Percentiles rank a stretch among this genome's conserved stretches.
Conservation (phyloP, 129 eudicot species). For the Pittosporum tobira region DNA sequence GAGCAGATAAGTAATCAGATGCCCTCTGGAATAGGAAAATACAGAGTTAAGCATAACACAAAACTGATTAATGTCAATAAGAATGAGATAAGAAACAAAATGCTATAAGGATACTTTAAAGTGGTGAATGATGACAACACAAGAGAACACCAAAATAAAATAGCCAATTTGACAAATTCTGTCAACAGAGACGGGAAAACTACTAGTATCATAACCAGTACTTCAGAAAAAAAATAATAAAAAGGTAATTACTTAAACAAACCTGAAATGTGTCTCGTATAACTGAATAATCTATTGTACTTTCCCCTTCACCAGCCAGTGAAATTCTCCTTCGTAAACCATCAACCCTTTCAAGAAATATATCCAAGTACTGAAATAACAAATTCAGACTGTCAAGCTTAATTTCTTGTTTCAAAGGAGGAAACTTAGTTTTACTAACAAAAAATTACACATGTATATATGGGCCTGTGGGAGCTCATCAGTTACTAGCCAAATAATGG, state of each 20-base stretch:
- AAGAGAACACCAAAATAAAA: too few relatives aligned
- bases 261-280: constrained; percentile 88
- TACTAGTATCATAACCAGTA: not conserved
- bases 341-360: constrained; percentile 87
- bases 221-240: not conserved
- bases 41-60: not conserved
- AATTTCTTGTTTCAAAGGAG: not conserved
- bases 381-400: constrained; percentile 7
- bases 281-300: constrained; percentile 33
- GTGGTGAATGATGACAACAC: too few relatives aligned
- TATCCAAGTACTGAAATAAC: constrained; percentile 70
- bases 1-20: constrained; percentile 64
- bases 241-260: not conserved
- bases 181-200: too few relatives aligned
- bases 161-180: too few relatives aligned
- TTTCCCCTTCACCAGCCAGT: constrained; percentile 39
- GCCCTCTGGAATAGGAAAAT: constrained; percentile 58
- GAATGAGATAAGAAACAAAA: too few relatives aligned
- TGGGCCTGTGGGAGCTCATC: too few relatives aligned
- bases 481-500: too few relatives aligned
- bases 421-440: not conserved
- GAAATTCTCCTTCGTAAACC: constrained; percentile 73
- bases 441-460: too few relatives aligned
- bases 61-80: too few relatives aligned
- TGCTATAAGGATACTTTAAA: too few relatives aligned